A percentile compares a stretch with the other conserved stretches of the same genome.
These are phyloP conservation scores for Apiotrichum sp. DNA, from an alignment of 1,284 basidiomycete genomes.

Conservation along the genomic window DNA sequence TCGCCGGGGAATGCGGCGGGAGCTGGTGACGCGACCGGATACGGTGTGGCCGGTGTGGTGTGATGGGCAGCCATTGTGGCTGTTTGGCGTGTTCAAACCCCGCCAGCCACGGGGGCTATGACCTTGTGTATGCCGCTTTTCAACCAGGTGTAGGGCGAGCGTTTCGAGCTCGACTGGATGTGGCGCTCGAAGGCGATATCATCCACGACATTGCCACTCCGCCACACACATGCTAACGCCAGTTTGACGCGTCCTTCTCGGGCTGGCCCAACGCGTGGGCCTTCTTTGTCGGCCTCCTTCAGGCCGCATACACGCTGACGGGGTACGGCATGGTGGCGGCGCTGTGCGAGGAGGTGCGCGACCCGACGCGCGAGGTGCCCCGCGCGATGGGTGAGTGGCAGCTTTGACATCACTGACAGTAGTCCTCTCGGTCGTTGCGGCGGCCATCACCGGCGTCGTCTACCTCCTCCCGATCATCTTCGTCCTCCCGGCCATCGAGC, in stretches of 20 bases:
- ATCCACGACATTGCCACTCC: too few species aligned
- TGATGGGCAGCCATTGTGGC: too few species aligned
- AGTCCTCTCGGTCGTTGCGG: conserved; percentile 47
- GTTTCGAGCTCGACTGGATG: too few species aligned
- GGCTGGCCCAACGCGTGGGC: conserved; percentile 17
- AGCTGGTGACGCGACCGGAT: too few species aligned
- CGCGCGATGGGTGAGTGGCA: conserved; percentile 32
- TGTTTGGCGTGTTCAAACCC: too few species aligned
- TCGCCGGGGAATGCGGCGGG: background rate
- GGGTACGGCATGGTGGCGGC: conserved; percentile 47
- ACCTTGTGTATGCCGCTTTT: too few species aligned
- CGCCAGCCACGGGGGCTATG: too few species aligned
- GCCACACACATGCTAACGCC: background rate
- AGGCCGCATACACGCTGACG: conserved; percentile 44
- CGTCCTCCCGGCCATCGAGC: conserved; percentile 43
- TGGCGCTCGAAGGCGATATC: too few species aligned
- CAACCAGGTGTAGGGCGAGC: too few species aligned
- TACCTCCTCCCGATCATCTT: conserved; percentile 50
- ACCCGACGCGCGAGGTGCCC: conserved; percentile 44
- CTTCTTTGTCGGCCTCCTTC: conserved; percentile 21
- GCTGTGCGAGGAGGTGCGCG: conserved; percentile 47
- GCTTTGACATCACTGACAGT: background rate
- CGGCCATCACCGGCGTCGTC: conserved; percentile 48
- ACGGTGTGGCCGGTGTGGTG: too few species aligned
- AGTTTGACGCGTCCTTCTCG: conserved; percentile 15